Conservation (phyloP, 2,329 filamentous ascomycete genomes). For the Cordyceps farinosa region DNA sequence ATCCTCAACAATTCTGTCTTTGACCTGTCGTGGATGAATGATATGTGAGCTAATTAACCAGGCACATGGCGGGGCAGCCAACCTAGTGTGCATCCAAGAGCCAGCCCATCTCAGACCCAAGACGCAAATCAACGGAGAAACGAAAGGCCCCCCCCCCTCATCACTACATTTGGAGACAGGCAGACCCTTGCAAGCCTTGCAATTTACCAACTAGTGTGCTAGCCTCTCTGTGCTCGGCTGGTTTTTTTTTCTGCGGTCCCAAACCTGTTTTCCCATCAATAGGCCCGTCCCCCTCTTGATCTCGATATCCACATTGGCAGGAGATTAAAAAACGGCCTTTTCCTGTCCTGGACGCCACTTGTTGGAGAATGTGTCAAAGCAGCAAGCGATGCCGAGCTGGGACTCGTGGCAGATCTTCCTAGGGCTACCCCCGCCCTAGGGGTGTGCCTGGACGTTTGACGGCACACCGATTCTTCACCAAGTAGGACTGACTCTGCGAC, state of each 20-base stretch:
- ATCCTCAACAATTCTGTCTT: too few species aligned
- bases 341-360: background rate
- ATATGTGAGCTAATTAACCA: too few species aligned
- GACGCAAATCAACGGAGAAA: background rate
- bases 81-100: background rate
- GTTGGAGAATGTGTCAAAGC: background rate
- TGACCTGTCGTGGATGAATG: too few species aligned
- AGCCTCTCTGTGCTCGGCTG: background rate
- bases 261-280: background rate
- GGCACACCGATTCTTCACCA: too few species aligned
- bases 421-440: background rate
- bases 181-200: background rate
- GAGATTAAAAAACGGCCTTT: background rate
- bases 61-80: too few species aligned
- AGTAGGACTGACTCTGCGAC: too few species aligned
- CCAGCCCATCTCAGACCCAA: background rate
- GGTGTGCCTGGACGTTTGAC: background rate
- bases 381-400: background rate
- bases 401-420: background rate
- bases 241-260: background rate
- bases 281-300: background rate
- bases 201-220: background rate
- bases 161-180: background rate
- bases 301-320: background rate
- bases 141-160: background rate